Evolutionary conservation across 257 asterid genomes (phyloP).

Genomic region (Mentha longifolia): DNA sequence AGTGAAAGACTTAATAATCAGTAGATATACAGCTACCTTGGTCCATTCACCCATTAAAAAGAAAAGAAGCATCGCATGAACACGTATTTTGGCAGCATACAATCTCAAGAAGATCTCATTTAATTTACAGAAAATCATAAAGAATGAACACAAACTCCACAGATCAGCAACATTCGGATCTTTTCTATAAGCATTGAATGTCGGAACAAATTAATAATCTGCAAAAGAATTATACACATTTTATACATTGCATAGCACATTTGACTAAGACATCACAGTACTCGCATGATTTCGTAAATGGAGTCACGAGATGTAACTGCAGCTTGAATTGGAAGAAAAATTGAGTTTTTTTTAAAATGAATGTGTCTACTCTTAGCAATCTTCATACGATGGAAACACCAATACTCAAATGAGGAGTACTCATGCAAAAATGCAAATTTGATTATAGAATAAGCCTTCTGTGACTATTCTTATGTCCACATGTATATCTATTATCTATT

Average conservation of each 20-base stretch:
- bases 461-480: neutral
- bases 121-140: neutral
- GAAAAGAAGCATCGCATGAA: neutral
- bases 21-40: slow-evolving; percentile 7
- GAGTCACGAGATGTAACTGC: neutral
- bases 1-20: neutral
- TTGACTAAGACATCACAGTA: neutral
- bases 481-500: neutral
- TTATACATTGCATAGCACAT: neutral
- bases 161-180: neutral
- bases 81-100: slow-evolving; percentile 8
- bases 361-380: neutral
- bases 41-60: neutral
- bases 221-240: neutral
- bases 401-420: neutral
- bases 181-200: neutral
- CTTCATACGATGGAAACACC: neutral
- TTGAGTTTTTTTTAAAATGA: no score
- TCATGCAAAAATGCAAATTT: neutral
- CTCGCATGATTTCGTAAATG: neutral
- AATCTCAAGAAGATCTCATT: neutral
- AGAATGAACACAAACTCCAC: neutral
- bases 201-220: neutral
- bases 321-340: neutral
- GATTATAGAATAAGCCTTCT: neutral